Base-by-base conservation (phyloP, 305 asterid genomes). In the Fraxinus ornus region DNA sequence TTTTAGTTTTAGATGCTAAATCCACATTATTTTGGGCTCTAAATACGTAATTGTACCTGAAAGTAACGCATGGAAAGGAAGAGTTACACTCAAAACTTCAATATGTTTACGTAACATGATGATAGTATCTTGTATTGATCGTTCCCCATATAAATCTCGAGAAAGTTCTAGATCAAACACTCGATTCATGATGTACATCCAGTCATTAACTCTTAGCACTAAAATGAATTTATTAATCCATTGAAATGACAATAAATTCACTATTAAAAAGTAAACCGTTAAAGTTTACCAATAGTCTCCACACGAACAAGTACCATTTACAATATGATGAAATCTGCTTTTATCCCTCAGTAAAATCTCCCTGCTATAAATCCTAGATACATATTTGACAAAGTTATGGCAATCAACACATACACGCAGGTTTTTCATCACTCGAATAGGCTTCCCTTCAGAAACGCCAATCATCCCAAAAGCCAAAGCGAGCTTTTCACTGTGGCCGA, bases 391-490 rank as follows among this genome's bases (percentile, higher is more conserved):
- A 83, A 90, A 92, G 68, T 87, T 88, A 83, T 88, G 97, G 28
- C 97, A 92, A 77, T 90, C 93, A 41, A 85, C 92, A 80, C 94
- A 91, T 66, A 88, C 87, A 3, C 97, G 78, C 3, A 89, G 85
- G 84, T 90, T 92, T 86, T 91, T 92, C 82, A 89, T 90, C 62
- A 92, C 83, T 2, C 93, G 86, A 66, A 91, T 84, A 37, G 92
- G 86, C 79, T 84, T 85, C 17, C 81, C 78, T 75, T 82, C 85
- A 66, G 82, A 49, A 26, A 79, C 19, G 66, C 81, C 83, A 37
- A 92, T 86, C 80, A 90, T 81, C 28, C 91, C 92, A 12, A 87
- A 91, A 5, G 92, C 93, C 86, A 91, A 70, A 10, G 97, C 97
- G 49, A 91, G 86, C 78, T 92, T 92, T 76, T 92, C 94, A 85